Base-by-base conservation (phyloP, 768 basidiomycete genomes). In the Hygrocybe punicea region DNA sequence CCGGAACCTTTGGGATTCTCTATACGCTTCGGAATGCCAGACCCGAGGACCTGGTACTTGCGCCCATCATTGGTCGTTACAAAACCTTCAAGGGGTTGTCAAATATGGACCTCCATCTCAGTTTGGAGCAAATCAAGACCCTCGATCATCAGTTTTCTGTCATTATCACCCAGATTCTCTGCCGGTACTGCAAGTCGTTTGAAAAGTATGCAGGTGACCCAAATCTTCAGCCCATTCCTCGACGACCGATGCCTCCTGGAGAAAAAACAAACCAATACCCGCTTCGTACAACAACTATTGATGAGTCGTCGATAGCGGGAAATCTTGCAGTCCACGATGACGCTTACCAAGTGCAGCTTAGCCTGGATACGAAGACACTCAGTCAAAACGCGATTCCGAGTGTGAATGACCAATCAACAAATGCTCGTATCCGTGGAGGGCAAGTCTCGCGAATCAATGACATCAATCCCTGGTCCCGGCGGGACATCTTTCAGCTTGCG, bases 1-100 rank as follows among this genome's bases (percentile, higher is more conserved):
- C 72, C 2, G 72, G 73, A 3, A 75, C 72, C 0, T 69, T 72
- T 51, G 33, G 62, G 4, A 60, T 72, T 6, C 51, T 76, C 2
- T 74, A 74, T 56, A 34, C 55, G n/a, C 58, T 73, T 5, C 56
- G 19, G 1, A 62, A 67, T 51, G 66, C 59, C 5, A 54, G 56
- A 14, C 57, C 56, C 2, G 6, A 19, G 17, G 24, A 49, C 1
- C 63, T 69, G 65, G 17, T 54, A 6, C n/a, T n/a, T n/a, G n/a
- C n/a, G n/a, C n/a, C n/a, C n/a, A 62, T 73, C 6, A 24, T 71
- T 1, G 51, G 42, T 3, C 44, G 56, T 24, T 39, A 47, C 8
- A 24, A 45, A 29, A 53, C 6, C 9, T 45, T 61, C 4, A 25
- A 49, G 5, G 56, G 50, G 13, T 56, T 65, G 5, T 60, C 60